Evolutionary conservation across 768 basidiomycete species (phyloP).

Genomic region (Pleurotus eryngii): DNA sequence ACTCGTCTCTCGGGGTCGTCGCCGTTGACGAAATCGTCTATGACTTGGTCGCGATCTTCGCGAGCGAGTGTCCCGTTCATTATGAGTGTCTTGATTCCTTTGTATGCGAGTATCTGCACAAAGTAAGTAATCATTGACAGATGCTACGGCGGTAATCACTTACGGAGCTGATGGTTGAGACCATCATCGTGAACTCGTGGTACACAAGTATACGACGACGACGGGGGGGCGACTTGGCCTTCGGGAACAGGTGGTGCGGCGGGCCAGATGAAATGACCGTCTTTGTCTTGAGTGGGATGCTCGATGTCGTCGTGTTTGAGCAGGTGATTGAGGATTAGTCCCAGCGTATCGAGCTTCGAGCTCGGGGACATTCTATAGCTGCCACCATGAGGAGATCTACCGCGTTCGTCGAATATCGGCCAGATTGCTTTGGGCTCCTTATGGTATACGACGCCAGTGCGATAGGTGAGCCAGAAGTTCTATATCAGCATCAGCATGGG

Average conservation of each 20-base stretch:
- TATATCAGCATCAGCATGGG: background rate
- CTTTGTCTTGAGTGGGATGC: background rate
- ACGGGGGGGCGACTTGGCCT: background rate
- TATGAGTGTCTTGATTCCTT: background rate
- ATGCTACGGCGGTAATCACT: too few relatives aligned
- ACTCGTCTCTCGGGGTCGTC: background rate
- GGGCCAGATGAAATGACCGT: background rate
- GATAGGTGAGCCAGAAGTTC: background rate
- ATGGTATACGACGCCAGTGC: background rate
- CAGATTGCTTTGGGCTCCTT: background rate
- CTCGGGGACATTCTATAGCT: background rate
- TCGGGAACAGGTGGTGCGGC: background rate
- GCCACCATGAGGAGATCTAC: background rate
- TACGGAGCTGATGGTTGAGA: too few relatives aligned
- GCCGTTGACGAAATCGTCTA: background rate
- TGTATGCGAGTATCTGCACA: too few relatives aligned
- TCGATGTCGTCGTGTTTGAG: background rate
- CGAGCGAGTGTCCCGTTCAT: background rate
- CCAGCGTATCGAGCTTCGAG: background rate
- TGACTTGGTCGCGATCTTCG: background rate
- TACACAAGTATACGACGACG: too few relatives aligned
- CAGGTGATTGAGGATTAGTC: background rate
- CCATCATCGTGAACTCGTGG: too few relatives aligned
- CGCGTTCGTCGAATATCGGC: background rate
- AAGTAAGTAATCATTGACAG: too few relatives aligned